A percentile compares a stretch with the other conserved stretches of the same genome.
phyloP scores from a whole-genome alignment of 257 asterid species.

The Ballota nigra region DNA sequence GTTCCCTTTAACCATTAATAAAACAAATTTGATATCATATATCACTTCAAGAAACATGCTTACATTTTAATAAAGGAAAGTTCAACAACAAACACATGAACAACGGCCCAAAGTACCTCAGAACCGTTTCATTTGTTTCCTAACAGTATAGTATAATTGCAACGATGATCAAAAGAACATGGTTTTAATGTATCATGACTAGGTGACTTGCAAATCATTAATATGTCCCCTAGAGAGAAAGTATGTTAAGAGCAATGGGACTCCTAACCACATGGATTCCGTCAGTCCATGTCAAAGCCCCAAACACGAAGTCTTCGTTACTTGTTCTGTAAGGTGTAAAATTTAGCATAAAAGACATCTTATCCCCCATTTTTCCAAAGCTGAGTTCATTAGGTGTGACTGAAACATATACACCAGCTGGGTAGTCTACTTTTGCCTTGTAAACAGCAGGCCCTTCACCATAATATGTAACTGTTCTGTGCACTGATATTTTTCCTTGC shows the following conservation, averaged over 20 bases:
- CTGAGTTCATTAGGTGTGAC: slow-evolving; percentile 39
- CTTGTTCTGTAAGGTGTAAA: slow-evolving; percentile 36
- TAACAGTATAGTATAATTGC: neutral
- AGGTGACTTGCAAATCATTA: neutral
- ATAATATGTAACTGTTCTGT: slow-evolving; percentile 49
- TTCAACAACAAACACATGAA: neutral
- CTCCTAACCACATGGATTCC: slow-evolving; percentile 52
- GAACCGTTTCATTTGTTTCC: neutral
- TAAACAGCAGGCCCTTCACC: slow-evolving; percentile 49
- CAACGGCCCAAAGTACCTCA: neutral
- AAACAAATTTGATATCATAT: neutral
- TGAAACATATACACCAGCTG: slow-evolving; percentile 43
- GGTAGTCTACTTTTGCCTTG: slow-evolving; percentile 35
- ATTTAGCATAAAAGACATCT: slow-evolving; percentile 33
- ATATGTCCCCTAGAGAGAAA: slow-evolving; percentile 27
- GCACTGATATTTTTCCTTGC: slow-evolving; percentile 44
- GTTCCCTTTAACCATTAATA: neutral
- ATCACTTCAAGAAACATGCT: neutral
- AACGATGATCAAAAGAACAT: neutral
- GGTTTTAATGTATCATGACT: neutral
- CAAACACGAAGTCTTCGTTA: slow-evolving; percentile 45
- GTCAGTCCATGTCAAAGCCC: slow-evolving; percentile 49
- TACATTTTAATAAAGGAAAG: neutral
- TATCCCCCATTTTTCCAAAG: slow-evolving; percentile 36
- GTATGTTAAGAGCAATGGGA: slow-evolving; percentile 48